Conservation (phyloP, 2,329 filamentous ascomycete species). For the Pyrenochaeta sp. region DNA sequence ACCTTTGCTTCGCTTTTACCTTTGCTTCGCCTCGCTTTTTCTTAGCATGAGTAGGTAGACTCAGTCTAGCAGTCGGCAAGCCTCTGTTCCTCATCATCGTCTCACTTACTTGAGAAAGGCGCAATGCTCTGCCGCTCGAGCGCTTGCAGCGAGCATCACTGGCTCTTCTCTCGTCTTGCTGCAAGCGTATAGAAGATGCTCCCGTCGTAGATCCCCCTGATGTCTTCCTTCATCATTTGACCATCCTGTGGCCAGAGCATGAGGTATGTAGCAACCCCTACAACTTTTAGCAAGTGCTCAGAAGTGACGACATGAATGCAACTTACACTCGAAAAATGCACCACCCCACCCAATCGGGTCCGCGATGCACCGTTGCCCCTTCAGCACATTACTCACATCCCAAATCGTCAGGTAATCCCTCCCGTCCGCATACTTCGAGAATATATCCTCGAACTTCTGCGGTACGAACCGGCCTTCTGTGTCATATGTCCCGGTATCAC, state of each 20-base stretch:
- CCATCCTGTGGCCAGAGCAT: slow-evolving; percentile 66
- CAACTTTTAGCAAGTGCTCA: not conserved
- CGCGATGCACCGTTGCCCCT: slow-evolving; percentile 51
- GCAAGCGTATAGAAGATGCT: slow-evolving; percentile 57
- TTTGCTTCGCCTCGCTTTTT: too few species aligned
- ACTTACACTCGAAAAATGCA: slow-evolving; percentile 54
- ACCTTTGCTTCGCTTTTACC: too few species aligned
- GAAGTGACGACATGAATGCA: not conserved
- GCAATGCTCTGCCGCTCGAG: too few species aligned
- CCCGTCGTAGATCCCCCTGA: slow-evolving; percentile 62
- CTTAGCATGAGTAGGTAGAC: too few species aligned
- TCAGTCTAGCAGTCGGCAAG: too few species aligned
- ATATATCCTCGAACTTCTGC: slow-evolving; percentile 59
- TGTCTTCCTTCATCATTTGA: slow-evolving; percentile 65
- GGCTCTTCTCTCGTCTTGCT: slow-evolving; percentile 12
- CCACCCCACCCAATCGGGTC: slow-evolving; percentile 59
- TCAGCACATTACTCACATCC: slow-evolving; percentile 51
- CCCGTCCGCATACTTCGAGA: slow-evolving; percentile 54
- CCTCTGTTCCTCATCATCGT: too few species aligned
- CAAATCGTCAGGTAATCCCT: slow-evolving; percentile 51
- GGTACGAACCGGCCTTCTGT: slow-evolving; percentile 57
- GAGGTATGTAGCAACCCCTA: slow-evolving; percentile 60
- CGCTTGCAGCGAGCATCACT: too few species aligned
- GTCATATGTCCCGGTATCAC: slow-evolving; percentile 55
- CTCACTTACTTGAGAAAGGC: too few species aligned